Conservation (phyloP, 2,329 filamentous ascomycete genomes). For the Clonostachys byssicola region DNA sequence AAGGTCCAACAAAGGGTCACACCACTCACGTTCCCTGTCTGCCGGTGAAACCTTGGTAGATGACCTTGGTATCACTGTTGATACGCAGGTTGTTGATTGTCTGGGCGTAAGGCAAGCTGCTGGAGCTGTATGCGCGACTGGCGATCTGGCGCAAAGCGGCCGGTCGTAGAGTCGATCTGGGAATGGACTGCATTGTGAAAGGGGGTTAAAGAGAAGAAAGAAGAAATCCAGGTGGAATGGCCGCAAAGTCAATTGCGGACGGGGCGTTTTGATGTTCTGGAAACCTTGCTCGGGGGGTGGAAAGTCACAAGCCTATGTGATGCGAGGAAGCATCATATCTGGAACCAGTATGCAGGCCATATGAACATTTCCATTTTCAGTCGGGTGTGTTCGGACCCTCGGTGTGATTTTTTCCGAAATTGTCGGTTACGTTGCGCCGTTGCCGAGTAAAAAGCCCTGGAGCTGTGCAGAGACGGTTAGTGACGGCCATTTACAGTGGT, state of each 20-base stretch:
- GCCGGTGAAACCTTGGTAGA: conserved; percentile 97
- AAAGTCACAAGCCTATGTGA: conserved; percentile 3
- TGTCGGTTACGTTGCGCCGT: not conserved
- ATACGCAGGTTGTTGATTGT: conserved; percentile 87
- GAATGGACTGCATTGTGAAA: conserved; percentile 77
- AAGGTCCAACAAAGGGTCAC: not conserved
- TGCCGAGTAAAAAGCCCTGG: not conserved
- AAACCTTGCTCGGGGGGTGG: conserved; percentile 10
- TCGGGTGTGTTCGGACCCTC: conserved; percentile 5
- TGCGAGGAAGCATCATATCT: not conserved
- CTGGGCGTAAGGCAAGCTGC: conserved; percentile 63
- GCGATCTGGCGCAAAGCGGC: conserved; percentile 62
- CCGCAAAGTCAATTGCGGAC: not conserved
- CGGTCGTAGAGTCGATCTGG: conserved; percentile 63
- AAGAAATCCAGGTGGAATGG: conserved; percentile 5
- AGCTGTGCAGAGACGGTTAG: too few relatives aligned
- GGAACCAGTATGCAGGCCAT: not conserved
- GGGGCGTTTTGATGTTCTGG: not conserved
- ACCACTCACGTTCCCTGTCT: conserved; percentile 84
- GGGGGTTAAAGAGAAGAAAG: conserved; percentile 3
- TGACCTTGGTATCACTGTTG: conserved; percentile 87
- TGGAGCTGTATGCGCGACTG: conserved; percentile 70
- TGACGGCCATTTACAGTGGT: too few relatives aligned
- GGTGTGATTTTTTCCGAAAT: conserved; percentile 6
- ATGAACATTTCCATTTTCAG: not conserved